Conservation (phyloP, 192 early-diverging fungal genomes). For the Entomortierella lignicola region DNA sequence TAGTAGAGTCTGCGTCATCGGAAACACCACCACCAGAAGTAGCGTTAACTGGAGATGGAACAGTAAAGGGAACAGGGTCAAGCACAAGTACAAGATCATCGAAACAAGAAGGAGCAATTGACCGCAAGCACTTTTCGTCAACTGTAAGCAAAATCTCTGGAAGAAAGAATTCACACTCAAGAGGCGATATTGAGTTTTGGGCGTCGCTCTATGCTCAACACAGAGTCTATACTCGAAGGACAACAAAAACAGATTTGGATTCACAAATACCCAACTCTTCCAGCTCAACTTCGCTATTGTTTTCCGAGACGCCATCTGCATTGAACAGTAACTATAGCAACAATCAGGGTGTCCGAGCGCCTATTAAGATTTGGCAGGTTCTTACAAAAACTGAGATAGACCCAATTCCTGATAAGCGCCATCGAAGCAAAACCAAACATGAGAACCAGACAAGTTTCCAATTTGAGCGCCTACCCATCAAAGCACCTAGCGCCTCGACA, state of each 20-base stretch:
- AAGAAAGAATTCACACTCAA: conserved; percentile 5
- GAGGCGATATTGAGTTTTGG: conserved; percentile 37
- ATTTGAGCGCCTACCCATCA: conserved; percentile 22
- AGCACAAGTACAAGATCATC: not conserved
- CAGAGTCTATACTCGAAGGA: conserved; percentile 10
- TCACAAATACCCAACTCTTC: not conserved
- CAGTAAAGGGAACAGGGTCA: not conserved
- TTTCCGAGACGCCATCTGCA: not conserved
- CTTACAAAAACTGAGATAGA: conserved; percentile 29
- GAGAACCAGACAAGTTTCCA: conserved; percentile 5
- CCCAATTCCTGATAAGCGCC: not conserved
- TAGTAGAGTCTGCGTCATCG: not conserved
- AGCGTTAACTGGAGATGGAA: not conserved
- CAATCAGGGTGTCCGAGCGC: not conserved
- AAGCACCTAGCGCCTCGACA: conserved; percentile 1
- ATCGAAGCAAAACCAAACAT: not conserved
- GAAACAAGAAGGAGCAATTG: not conserved
- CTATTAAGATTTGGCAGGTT: conserved; percentile 35
- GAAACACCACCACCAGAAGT: not conserved
- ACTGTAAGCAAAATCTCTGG: not conserved
- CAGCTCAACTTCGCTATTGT: not conserved
- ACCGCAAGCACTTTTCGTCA: not conserved
- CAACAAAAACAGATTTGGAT: not conserved
- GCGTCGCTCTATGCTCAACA: conserved; percentile 44
- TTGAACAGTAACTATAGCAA: not conserved